Base-by-base conservation (phyloP, 352 stramenopile species). In the Phytophthora foliorum region DNA sequence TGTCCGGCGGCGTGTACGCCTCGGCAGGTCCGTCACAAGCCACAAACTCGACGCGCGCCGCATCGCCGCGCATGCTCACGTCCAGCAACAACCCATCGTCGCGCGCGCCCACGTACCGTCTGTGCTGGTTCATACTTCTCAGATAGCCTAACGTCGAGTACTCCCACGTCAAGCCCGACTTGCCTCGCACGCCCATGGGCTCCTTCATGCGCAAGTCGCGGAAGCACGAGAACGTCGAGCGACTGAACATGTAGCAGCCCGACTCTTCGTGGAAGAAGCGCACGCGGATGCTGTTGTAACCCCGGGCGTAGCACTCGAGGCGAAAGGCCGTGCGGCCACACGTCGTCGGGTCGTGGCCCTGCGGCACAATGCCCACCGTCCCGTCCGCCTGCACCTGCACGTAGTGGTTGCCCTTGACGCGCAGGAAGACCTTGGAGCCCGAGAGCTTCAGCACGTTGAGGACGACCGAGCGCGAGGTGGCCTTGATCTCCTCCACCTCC, bases 41-140 rank as follows among this genome's bases (percentile, higher is more conserved):
- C 17, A 96, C 75, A 58, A 96, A 91, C 67, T 96, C 89, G 22
- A 96, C 74, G 34, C 89, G 85, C 24, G 70, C 73, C 7, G 89
- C 89, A 46, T 93, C 86, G n/a, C 88, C 88, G 17, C 89, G 84
- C 84, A 95, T 95, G 63, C 87, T 95, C 70, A 96, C 87, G 49
- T 96, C 89, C 24, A 95, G 58, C 22, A 96, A 63, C 31, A 94
- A 65, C 25, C 77, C 73, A 57, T 96, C 87, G 29, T 92, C 75
- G 3, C 88, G 84, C 41, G 85, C 76, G 27, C 87, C 89, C 21
- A 96, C 84, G 63, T 95, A 96, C 39, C 89, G 81, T 42, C 89
- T 85, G 56, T 96, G 89, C 72, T 96, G 89, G 75, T 94, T 96
- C 88, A 96, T 94, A 72, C 88, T 96, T 64, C 92, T 88, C 31